These are phyloP conservation scores for Neofusicoccum kwambonambiense DNA, from an alignment of 2,329 filamentous ascomycete species.

Conservation along the genomic window DNA sequence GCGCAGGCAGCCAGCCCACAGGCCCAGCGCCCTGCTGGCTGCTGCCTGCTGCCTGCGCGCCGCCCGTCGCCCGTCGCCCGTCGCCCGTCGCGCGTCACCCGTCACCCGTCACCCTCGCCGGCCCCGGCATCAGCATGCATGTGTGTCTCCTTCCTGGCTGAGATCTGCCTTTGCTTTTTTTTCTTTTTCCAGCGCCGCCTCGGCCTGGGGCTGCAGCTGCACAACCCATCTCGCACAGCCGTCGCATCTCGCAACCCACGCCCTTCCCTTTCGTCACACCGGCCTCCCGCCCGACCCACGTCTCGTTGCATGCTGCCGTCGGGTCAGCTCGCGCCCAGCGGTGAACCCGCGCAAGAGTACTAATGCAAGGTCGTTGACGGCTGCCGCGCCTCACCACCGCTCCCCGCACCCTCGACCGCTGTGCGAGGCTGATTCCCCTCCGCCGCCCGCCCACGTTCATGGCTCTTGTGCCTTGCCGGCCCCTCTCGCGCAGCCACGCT, in stretches of 20 bases:
- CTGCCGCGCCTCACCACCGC: not conserved
- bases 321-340: not conserved
- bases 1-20: constrained; percentile 1
- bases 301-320: not conserved
- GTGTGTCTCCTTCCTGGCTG: constrained; percentile 11
- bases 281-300: not conserved
- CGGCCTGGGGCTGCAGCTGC: not conserved
- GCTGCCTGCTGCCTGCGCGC: not conserved
- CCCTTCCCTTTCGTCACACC: constrained; percentile 8
- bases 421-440: constrained; percentile 5
- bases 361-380: not conserved
- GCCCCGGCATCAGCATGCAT: constrained; percentile 3
- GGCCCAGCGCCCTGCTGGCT: not conserved
- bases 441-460: not conserved
- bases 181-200: not conserved
- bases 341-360: constrained; percentile 5
- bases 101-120: not conserved
- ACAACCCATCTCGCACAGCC: constrained; percentile 2
- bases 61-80: not conserved
- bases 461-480: not conserved
- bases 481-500: not conserved
- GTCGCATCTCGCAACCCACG: not conserved
- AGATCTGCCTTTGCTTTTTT: not conserved
- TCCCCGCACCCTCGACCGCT: constrained; percentile 7
- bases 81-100: not conserved